Base-by-base conservation (phyloP, 1,284 basidiomycete species). In the Heterobasidion parviporum region DNA sequence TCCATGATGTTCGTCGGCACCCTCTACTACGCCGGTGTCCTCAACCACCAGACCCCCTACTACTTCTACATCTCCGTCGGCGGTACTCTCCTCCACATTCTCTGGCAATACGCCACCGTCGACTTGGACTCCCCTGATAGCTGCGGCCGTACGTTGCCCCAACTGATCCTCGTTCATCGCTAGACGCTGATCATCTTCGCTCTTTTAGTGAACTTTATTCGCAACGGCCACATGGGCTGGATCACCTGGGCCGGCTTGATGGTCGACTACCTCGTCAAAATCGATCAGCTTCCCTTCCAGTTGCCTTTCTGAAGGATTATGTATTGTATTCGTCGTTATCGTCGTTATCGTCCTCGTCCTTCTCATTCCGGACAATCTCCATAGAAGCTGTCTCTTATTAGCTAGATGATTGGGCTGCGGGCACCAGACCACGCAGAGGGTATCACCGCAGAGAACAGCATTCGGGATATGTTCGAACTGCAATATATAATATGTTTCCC, bases 41-140 rank as follows among this genome's bases (percentile, higher is more conserved):
- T 78, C 32, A 81, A 82, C 59, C 59, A 64, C 0, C 80, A 83
- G 60, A 77, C 80, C 2, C 61, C 67, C 8, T 65, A 72, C 0
- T 87, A 80, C 65, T 87, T 81, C 65, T 57, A 72, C 33, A 53
- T 85, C 45, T 77, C 79, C 10, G 75, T 86, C n/a, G 77, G 76
- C 2, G 82, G 80, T 3, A 68, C 72, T 1, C 68, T 70, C 1
- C 60, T 65, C 34, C 77, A 79, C 55, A 67, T 87, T 9, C 61
- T 75, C 2, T 84, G 82, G 81, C 86, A 89, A 64, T 75, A 81
- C 56, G 58, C 63, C 16, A 78, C 74, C 1, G 74, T 82, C 47
- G 72, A 85, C 61, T 67, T 85, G 20, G 73, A 80, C 18, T 68
- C 68, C 2, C 75, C 79, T 2, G 68, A 71, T 18, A 84, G 83